Conservation (phyloP, 176 grass and related monocot genomes). For the Oryza longistaminata region DNA sequence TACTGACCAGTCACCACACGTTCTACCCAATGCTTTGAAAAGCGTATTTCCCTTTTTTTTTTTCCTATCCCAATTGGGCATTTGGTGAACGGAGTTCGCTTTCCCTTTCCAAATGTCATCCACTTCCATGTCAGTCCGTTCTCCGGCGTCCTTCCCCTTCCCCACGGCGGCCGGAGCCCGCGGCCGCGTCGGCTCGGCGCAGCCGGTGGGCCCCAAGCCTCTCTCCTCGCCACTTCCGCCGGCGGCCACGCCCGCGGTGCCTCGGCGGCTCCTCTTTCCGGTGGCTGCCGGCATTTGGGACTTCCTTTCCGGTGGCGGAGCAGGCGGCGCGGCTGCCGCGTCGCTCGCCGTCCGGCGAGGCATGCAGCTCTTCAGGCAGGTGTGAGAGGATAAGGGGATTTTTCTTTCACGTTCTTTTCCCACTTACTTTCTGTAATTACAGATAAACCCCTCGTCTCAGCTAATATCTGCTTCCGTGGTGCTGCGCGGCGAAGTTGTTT, state of each 20-base stretch:
- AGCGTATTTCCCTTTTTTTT: too few relatives aligned
- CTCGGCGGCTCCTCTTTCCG: constrained; percentile 62
- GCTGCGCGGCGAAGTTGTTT: too few relatives aligned
- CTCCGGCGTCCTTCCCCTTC: too few relatives aligned
- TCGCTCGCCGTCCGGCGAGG: constrained; percentile 65
- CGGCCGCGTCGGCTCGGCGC: too few relatives aligned
- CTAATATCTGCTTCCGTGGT: neutral
- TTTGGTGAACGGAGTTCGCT: neutral
- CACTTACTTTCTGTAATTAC: neutral
- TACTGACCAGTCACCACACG: neutral
- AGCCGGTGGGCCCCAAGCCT: neutral
- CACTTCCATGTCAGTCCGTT: neutral
- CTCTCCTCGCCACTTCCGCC: constrained; percentile 17
- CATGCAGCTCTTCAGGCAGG: constrained; percentile 82
- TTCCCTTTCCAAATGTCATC: constrained; percentile 37
- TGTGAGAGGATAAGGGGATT: neutral
- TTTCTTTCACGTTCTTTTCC: neutral
- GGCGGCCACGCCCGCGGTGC: constrained; percentile 6
- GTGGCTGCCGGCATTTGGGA: constrained; percentile 59
- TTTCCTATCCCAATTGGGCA: neutral
- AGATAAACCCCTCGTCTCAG: neutral
- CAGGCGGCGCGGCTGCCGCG: constrained; percentile 41
- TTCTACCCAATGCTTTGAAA: neutral
- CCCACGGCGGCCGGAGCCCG: too few relatives aligned
- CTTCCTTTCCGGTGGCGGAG: constrained; percentile 57